These are phyloP conservation scores for Alternaria solani DNA, from an alignment of 2,329 filamentous ascomycete species.

Conservation along the genomic window DNA sequence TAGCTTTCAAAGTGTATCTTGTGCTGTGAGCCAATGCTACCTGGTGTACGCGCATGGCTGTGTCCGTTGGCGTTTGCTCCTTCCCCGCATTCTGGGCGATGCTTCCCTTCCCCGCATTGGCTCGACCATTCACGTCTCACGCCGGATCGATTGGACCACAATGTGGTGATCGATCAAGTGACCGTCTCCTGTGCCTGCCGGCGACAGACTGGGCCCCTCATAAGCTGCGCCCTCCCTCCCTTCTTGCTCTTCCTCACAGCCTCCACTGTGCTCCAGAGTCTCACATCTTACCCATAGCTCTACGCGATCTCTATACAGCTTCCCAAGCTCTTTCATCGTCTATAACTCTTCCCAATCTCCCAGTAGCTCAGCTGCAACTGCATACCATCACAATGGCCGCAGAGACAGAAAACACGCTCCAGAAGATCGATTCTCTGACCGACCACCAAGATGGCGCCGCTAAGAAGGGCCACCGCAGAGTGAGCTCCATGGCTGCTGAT, in stretches of 20 bases:
- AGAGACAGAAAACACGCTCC: conserved; percentile 64
- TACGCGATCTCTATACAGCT: conserved; percentile 20
- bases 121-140: conserved; percentile 40
- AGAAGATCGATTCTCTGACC: conserved; percentile 92
- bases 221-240: conserved; percentile 40
- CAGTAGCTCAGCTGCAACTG: conserved; percentile 14
- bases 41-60: conserved; percentile 16
- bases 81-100: conserved; percentile 32
- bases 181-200: conserved; percentile 36
- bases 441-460: conserved; percentile 73
- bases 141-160: conserved; percentile 34
- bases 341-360: conserved; percentile 15
- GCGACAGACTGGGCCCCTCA: conserved; percentile 42
- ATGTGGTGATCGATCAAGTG: conserved; percentile 50
- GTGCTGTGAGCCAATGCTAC: background rate
- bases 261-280: conserved; percentile 32
- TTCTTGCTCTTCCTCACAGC: conserved; percentile 35
- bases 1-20: conserved; percentile 18
- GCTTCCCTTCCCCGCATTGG: conserved; percentile 33
- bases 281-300: conserved; percentile 16
- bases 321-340: conserved; percentile 25
- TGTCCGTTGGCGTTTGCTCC: conserved; percentile 21
- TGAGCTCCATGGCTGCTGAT: conserved; percentile 75
- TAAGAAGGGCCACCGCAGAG: conserved; percentile 70
- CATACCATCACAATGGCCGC: conserved; percentile 60